phyloP scores from a whole-genome alignment of 805 yeast genomes.

The Candida caryicola region DNA sequence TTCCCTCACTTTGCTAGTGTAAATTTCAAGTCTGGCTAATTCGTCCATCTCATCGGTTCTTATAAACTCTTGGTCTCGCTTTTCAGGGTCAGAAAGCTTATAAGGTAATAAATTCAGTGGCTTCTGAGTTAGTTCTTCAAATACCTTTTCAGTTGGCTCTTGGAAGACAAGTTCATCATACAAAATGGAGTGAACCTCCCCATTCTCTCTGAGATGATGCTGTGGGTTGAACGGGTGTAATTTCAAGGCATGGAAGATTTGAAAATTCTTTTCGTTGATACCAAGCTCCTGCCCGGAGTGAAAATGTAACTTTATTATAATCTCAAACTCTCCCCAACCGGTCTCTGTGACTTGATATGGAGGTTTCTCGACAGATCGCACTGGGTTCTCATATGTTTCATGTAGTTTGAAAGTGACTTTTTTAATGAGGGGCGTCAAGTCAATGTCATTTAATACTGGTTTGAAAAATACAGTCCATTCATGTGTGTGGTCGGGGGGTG shows the following conservation, averaged over 20 bases:
- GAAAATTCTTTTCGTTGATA: constrained; percentile 76
- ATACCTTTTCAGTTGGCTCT: constrained; percentile 91
- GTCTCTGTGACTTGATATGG: constrained; percentile 96
- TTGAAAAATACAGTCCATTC: constrained; percentile 92
- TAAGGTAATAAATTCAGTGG: constrained; percentile 59
- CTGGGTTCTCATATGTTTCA: constrained; percentile 86
- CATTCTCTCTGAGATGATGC: constrained; percentile 35
- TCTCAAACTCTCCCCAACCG: constrained; percentile 99
- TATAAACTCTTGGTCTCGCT: constrained; percentile 40
- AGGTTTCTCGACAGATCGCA: constrained; percentile 83
- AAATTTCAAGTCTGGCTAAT: constrained; percentile 39
- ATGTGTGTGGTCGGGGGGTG: constrained; percentile 91
- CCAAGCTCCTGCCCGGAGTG: constrained; percentile 66
- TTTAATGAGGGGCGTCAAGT: constrained; percentile 75
- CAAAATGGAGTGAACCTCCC: constrained; percentile 44
- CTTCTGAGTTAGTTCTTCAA: constrained; percentile 66
- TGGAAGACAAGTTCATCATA: constrained; percentile 92
- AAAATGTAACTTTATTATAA: constrained; percentile 82
- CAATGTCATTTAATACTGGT: constrained; percentile 66
- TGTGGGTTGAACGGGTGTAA: constrained; percentile 78
- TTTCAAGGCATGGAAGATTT: constrained; percentile 83
- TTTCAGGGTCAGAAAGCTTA: constrained; percentile 29
- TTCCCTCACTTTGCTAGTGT: constrained; percentile 35
- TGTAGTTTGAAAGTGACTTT: constrained; percentile 93
- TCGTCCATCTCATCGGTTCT: constrained; percentile 42